Conservation (phyloP, 2,329 filamentous ascomycete species). For the Sporothrix brasiliensis region DNA sequence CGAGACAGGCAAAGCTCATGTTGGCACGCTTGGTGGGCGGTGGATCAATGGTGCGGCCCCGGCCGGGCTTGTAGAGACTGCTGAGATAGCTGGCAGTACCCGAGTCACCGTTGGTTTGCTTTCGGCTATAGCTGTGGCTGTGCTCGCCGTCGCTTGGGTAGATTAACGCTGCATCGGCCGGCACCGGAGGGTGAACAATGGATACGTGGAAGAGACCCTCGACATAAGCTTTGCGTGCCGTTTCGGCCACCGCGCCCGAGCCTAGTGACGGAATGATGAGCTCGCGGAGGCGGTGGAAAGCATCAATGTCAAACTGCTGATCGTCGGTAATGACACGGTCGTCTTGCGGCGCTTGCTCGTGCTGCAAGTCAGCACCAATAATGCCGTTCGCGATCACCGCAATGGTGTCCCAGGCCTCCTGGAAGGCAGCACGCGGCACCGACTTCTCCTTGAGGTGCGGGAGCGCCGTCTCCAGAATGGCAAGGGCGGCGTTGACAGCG, state of each 20-base stretch:
- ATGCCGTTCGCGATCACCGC: slow-evolving; percentile 70
- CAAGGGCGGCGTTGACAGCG: slow-evolving; percentile 71
- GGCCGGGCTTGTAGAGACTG: slow-evolving; percentile 65
- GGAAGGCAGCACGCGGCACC: slow-evolving; percentile 51
- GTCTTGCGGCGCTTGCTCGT: slow-evolving; percentile 49
- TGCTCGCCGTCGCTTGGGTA: slow-evolving; percentile 54
- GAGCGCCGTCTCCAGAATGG: slow-evolving; percentile 68
- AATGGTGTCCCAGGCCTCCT: slow-evolving; percentile 70
- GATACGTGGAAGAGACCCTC: slow-evolving; percentile 79
- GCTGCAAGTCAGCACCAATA: slow-evolving; percentile 63
- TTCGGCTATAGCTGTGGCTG: too few species aligned
- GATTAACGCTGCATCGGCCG: slow-evolving; percentile 59
- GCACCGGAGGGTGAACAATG: slow-evolving; percentile 69
- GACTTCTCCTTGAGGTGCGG: slow-evolving; percentile 58
- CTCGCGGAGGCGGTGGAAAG: slow-evolving; percentile 69
- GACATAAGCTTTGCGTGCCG: slow-evolving; percentile 69
- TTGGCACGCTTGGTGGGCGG: slow-evolving; percentile 64
- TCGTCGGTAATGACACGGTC: slow-evolving; percentile 59
- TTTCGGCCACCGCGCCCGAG: slow-evolving; percentile 64
- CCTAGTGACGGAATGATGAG: slow-evolving; percentile 77
- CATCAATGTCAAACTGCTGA: slow-evolving; percentile 77
- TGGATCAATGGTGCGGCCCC: slow-evolving; percentile 72
- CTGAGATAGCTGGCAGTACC: slow-evolving; percentile 47
- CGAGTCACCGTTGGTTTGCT: neutral
- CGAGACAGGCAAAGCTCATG: slow-evolving; percentile 79